Evolutionary conservation across 164 flowering plant species (phyloP).

Genomic region (Aristolochia contorta): DNA sequence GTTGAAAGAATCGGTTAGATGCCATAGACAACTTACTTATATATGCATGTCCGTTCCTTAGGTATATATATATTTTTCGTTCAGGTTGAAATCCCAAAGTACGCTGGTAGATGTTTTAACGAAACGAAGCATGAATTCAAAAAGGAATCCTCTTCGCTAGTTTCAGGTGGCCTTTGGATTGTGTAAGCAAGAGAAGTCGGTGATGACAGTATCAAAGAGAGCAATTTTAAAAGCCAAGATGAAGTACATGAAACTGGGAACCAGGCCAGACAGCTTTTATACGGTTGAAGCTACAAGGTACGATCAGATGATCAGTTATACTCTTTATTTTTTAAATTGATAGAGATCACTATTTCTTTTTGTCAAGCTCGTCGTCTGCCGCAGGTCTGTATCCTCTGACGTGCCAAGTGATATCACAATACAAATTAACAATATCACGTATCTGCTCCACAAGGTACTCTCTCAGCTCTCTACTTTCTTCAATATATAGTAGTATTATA

Average conservation of each 20-base stretch:
- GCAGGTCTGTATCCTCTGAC: constrained; percentile 63
- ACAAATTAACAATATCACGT: constrained; percentile 45
- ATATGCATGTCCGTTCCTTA: too few species aligned
- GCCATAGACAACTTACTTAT: too few species aligned
- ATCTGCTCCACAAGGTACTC: constrained; percentile 74
- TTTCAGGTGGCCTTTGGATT: background rate
- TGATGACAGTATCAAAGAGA: constrained; percentile 5
- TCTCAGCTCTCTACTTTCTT: constrained; percentile 2
- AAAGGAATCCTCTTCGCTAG: background rate
- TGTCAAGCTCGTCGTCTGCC: background rate
- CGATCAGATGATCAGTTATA: background rate
- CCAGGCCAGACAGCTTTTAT: constrained; percentile 71
- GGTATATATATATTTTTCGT: too few species aligned
- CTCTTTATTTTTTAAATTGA: background rate
- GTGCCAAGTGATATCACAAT: constrained; percentile 56
- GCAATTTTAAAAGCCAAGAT: constrained; percentile 23
- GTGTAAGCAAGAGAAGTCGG: background rate
- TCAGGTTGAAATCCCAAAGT: background rate
- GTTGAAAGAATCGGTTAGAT: too few species aligned
- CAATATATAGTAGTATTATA: background rate
- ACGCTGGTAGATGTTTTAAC: background rate
- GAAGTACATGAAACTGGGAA: constrained; percentile 96
- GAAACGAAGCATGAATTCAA: background rate
- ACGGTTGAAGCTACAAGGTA: constrained; percentile 80
- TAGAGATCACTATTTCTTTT: background rate